Base-by-base conservation (phyloP, 176 grass and related monocot species). In the Lolium multiflorum region DNA sequence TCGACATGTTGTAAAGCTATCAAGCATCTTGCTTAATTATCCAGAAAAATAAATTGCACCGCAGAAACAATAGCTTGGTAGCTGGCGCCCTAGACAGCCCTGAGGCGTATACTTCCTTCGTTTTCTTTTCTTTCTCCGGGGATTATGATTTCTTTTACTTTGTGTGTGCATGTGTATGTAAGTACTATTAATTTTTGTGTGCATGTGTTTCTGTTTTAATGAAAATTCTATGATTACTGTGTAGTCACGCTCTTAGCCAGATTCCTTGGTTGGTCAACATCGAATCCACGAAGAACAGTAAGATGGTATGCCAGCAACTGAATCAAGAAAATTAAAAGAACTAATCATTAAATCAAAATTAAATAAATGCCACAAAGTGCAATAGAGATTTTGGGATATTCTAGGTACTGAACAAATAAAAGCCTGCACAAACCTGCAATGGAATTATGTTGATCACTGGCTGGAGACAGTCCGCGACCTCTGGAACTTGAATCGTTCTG, bases 361-460 rank as follows among this genome's bases (percentile, higher is more conserved):
- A 9, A 39, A 4, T 3, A 66, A 48, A 51, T 17, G 38, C 12
- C n/a, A 24, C 5, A 56, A 18, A 6, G 3, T 28, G 8, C 2
- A 79, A 71, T 14, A 15, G 7, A 79, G 8, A 17, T 44, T 57
- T 37, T 17, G 41, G 11, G 48, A 37, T 49, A 8, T 25, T 16
- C 50, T 51, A 4, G 20, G 57, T 66, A 55, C 11, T 25, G 3
- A 74, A 76, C 1, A 63, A 25, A 46, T 9, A 20, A 82, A 63
- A 37, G 9, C 35, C 67, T 26, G 10, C 7, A 58, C 78, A 28
- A 80, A 97, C 95, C 95, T 98, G 93, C 46, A 98, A 66, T 0
- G 96, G 96, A 82, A 98, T 91, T 87, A 98, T 91, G 82, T 98
- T 96, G 56, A 98, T 85, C 47, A 98, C 92, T 14, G 96, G 86